Conservation (phyloP, 2,329 filamentous ascomycete genomes). For the Beauveria sp. region DNA sequence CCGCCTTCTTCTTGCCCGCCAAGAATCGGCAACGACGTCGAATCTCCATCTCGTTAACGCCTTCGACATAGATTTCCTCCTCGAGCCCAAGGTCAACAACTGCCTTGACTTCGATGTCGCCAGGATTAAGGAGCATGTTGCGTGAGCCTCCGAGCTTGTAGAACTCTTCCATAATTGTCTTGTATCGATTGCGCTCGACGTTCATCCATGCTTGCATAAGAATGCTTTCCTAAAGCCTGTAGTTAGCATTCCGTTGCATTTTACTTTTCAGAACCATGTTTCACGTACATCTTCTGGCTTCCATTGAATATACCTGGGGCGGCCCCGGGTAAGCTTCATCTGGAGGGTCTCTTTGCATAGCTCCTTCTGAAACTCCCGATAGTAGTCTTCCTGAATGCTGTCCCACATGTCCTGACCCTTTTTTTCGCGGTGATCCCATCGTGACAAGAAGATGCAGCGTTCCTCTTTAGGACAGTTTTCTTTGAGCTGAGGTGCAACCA, state of each 20-base stretch:
- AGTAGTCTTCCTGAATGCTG: slow-evolving; percentile 39
- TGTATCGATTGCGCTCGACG: background rate
- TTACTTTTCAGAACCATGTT: background rate
- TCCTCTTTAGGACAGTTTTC: slow-evolving; percentile 39
- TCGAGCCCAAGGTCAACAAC: background rate
- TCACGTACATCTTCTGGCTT: slow-evolving; percentile 41
- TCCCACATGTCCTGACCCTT: slow-evolving; percentile 55
- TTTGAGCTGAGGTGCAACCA: slow-evolving; percentile 33
- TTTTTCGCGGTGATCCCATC: slow-evolving; percentile 35
- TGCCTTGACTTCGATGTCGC: slow-evolving; percentile 4
- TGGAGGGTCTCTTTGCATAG: slow-evolving; percentile 44
- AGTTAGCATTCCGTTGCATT: background rate
- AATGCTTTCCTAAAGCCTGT: background rate
- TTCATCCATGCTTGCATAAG: background rate
- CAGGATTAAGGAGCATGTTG: slow-evolving; percentile 7
- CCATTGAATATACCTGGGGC: slow-evolving; percentile 43
- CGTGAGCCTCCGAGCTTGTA: background rate
- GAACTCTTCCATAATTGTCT: background rate
- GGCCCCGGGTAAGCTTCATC: slow-evolving; percentile 47
- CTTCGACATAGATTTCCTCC: background rate
- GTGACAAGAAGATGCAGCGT: slow-evolving; percentile 41
- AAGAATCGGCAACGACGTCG: slow-evolving; percentile 3
- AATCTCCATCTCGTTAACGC: slow-evolving; percentile 11
- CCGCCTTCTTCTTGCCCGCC: slow-evolving; percentile 1
- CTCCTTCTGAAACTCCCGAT: slow-evolving; percentile 25